phyloP scores from a whole-genome alignment of 2,329 filamentous ascomycete genomes.

The Neonectria neomacrospora region DNA sequence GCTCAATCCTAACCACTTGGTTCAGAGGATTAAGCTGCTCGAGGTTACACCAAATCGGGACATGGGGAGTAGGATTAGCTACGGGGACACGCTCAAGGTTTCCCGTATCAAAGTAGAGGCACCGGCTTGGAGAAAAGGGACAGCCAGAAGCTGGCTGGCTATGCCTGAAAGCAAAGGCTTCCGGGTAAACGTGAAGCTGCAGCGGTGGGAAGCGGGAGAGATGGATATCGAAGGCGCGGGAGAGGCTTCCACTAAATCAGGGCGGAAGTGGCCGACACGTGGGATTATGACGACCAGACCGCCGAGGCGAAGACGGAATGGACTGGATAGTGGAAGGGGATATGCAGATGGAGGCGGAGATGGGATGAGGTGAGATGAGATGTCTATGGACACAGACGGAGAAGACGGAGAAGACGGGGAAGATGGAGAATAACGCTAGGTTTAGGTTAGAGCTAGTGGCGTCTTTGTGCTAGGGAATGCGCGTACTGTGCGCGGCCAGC shows the following conservation, averaged over 20 bases:
- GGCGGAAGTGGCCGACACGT: neutral
- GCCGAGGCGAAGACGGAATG: neutral
- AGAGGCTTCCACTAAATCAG: neutral
- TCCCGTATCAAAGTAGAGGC: neutral
- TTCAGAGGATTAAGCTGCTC: neutral
- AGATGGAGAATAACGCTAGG: neutral
- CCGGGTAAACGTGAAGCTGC: neutral
- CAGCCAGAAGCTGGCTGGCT: neutral
- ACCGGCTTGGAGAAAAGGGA: neutral
- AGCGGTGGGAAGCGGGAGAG: neutral
- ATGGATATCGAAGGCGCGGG: neutral
- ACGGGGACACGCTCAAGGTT: neutral
- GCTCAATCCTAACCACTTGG: neutral
- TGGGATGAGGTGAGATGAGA: neutral
- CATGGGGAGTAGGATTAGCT: neutral
- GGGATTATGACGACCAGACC: neutral
- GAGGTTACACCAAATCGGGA: neutral
- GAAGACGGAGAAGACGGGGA: neutral
- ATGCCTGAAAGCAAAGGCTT: neutral
- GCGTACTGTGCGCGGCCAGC: neutral
- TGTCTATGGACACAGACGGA: neutral
- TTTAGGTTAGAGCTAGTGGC: constrained; percentile 1
- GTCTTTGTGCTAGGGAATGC: neutral
- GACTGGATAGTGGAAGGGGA: neutral
- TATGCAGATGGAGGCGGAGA: neutral